Percentiles rank a stretch among this genome's conserved stretches.
These are phyloP conservation scores for Dicorynia guianensis DNA, from an alignment of 306 rosid genomes.

Conservation along the genomic window DNA sequence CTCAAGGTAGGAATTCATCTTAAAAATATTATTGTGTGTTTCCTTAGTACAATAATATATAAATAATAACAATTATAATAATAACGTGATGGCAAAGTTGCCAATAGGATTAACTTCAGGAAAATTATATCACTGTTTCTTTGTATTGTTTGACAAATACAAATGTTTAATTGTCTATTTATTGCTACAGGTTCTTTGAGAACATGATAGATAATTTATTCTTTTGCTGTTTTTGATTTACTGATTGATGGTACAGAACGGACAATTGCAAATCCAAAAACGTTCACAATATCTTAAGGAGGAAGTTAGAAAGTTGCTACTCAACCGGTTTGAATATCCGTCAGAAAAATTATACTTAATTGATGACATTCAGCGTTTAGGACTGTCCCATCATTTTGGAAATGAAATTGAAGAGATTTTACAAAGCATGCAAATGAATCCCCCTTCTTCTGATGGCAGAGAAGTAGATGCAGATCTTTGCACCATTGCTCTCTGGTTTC, in stretches of 20 bases:
- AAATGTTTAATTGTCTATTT: too few relatives aligned
- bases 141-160: too few relatives aligned
- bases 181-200: too few relatives aligned
- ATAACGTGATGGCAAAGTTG: too few relatives aligned
- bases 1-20: too few relatives aligned
- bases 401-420: slow-evolving; percentile 32
- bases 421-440: not conserved
- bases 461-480: slow-evolving; percentile 17
- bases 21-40: too few relatives aligned
- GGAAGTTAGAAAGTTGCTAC: slow-evolving; percentile 30
- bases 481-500: slow-evolving; percentile 41
- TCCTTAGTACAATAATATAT: too few relatives aligned
- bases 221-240: not conserved
- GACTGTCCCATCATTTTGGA: slow-evolving; percentile 45
- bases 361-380: slow-evolving; percentile 48
- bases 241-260: not conserved
- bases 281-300: slow-evolving; percentile 27
- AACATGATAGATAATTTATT: too few relatives aligned
- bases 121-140: too few relatives aligned
- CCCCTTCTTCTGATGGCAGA: not conserved
- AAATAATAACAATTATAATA: too few relatives aligned
- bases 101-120: too few relatives aligned
- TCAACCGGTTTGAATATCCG: not conserved
- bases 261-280: not conserved
- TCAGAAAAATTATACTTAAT: slow-evolving; percentile 13